Evolutionary conservation across 768 basidiomycete genomes (phyloP), one percentile per base, ranked within the genome.

Genomic region (Boletus pseudo-olivaceus): DNA sequence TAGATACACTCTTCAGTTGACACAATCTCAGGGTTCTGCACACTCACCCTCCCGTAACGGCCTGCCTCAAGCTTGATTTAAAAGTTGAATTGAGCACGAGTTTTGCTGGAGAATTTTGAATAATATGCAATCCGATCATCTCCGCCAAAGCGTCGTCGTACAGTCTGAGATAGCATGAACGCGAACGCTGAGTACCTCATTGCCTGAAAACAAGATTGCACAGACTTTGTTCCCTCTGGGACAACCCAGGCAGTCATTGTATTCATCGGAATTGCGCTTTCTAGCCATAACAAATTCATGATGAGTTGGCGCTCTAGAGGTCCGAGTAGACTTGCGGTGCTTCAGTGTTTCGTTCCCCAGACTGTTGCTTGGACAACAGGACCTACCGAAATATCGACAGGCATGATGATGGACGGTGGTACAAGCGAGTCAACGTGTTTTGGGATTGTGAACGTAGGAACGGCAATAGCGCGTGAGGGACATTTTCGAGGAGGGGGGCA

Each of bases 251-350:
- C 81, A 6, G 78, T 72, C 83, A 93, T 85, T 0, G 84, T 87
- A 15, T 78, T 75, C n/a, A 75, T 70, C 1, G 81, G 75, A 47
- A 93, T 83, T 5, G 85, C 73, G 23, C 82, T 80, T 64, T 96
- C 94, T 29, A 94, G 77, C 93, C 94, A 97, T 8, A 96, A 75
- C 49, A 93, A 67, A 66, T 87, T 91, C 85, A 95, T 88, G 32
- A 93, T 81, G 27, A 95, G 75, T 66, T 96, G 93, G 51, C 91
- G 78, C 64, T 93, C 88, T 20, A 94, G 66, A 19, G 90, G 82
- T 2, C 82, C 83, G 35, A 97, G 72, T 26, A 96, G 75, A 49
- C 92, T 93, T 53, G 54, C 2, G 17, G 40, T 9, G 15, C 17
- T 48, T 65, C 41, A 62, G 54, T 47, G 15, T 15, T 34, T 50